Evolutionary conservation across 139 green algal species (phyloP).

Genomic region (Astrephomene gubernaculifera): DNA sequence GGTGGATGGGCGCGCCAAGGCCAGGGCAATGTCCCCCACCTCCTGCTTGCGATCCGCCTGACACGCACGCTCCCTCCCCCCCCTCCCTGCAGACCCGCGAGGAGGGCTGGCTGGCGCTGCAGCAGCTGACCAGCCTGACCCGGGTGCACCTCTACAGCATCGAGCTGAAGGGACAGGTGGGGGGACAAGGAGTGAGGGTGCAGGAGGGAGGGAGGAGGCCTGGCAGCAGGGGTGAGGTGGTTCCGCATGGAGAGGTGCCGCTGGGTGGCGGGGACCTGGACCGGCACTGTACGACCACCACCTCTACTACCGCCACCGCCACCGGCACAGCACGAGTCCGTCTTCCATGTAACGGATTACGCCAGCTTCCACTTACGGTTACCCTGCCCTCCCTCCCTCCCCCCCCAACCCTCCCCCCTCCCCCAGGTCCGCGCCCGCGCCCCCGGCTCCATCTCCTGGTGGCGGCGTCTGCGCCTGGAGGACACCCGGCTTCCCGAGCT

Average conservation of each 20-base stretch:
- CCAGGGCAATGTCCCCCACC: no score
- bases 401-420: background rate
- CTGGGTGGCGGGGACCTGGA: background rate
- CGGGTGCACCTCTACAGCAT: constrained; percentile 43
- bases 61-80: background rate
- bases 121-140: constrained; percentile 9
- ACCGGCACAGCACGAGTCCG: background rate
- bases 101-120: constrained; percentile 42
- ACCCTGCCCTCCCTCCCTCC: background rate
- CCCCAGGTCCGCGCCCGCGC: background rate
- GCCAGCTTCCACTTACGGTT: no score
- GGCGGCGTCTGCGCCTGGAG: constrained; percentile 29
- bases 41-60: no score
- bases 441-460: constrained; percentile 36
- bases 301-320: background rate
- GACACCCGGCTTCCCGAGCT: constrained; percentile 46
- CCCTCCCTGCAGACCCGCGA: constrained; percentile 8
- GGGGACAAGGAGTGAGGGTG: background rate
- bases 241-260: background rate
- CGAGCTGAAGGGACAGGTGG: constrained; percentile 42
- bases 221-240: background rate
- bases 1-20: no score
- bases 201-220: background rate
- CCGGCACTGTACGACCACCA: background rate
- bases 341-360: no score